Percentiles rank a stretch among this genome's conserved stretches.
phyloP scores from a whole-genome alignment of 2,329 filamentous ascomycete species.

The Rutstroemia sp. region DNA sequence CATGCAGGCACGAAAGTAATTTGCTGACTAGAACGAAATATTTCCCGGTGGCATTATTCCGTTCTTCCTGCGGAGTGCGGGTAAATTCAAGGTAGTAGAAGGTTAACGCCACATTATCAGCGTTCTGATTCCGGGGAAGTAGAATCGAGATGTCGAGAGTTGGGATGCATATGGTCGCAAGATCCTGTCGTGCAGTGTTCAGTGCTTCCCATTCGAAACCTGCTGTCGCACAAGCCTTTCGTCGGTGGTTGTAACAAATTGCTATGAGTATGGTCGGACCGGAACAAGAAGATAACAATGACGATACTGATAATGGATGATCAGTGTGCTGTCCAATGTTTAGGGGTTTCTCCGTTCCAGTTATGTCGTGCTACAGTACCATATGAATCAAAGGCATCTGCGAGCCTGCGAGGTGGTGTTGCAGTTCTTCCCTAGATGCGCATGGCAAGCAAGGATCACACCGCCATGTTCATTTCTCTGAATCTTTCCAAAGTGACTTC shows the following conservation, averaged over 20 bases:
- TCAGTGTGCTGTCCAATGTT: no score
- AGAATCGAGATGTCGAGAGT: not conserved
- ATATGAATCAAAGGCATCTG: not conserved
- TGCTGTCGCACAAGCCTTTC: not conserved
- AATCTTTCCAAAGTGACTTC: not conserved
- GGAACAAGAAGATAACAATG: no score
- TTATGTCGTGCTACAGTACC: not conserved
- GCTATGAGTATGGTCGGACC: not conserved
- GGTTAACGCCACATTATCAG: not conserved
- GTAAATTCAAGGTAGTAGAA: not conserved
- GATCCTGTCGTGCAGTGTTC: not conserved
- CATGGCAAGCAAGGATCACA: not conserved
- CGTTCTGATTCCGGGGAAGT: not conserved
- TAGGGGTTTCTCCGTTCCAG: not conserved
- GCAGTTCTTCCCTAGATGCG: not conserved
- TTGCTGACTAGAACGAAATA: not conserved
- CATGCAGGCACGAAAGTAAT: not conserved
- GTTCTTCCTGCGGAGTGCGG: not conserved
- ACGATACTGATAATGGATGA: not conserved
- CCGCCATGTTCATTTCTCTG: not conserved
- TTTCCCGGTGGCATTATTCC: not conserved
- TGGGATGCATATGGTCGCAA: no score
- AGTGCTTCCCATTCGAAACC: not conserved
- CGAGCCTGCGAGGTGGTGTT: not conserved
- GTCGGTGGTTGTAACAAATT: not conserved